Conservation (phyloP, 2,329 filamentous ascomycete species). For the Neonectria coccinea region DNA sequence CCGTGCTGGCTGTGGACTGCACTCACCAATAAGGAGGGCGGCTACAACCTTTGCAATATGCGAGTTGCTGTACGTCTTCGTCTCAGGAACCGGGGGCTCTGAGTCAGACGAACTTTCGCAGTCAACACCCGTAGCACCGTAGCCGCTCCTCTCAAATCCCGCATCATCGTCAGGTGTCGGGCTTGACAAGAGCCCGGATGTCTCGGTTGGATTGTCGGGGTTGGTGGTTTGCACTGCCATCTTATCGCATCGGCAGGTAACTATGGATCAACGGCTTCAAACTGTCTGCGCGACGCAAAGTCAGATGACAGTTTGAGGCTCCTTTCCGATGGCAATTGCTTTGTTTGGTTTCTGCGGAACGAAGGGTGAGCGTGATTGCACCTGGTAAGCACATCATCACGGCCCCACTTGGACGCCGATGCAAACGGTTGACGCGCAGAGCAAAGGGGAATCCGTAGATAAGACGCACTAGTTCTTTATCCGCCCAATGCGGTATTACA, state of each 20-base stretch:
- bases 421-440: no score
- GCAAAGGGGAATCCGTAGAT: no score
- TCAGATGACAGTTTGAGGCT: not conserved
- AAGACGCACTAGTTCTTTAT: no score
- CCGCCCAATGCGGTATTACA: no score
- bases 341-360: not conserved
- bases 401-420: constrained; percentile 10
- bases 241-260: not conserved
- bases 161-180: not conserved
- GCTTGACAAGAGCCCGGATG: constrained; percentile 21
- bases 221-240: constrained; percentile 9
- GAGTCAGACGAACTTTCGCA: constrained; percentile 14
- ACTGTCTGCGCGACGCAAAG: not conserved
- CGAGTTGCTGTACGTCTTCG: constrained; percentile 31
- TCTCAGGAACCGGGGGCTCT: not conserved
- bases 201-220: constrained; percentile 14
- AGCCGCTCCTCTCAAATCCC: constrained; percentile 5
- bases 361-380: constrained; percentile 13
- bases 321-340: not conserved
- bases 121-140: constrained; percentile 20
- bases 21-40: constrained; percentile 35
- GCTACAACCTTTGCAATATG: constrained; percentile 35
- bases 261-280: not conserved
- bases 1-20: not conserved
- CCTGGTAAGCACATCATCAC: constrained; percentile 24